These are phyloP conservation scores for Nemania sp. DNA, from an alignment of 2,329 filamentous ascomycete species.

Conservation along the genomic window DNA sequence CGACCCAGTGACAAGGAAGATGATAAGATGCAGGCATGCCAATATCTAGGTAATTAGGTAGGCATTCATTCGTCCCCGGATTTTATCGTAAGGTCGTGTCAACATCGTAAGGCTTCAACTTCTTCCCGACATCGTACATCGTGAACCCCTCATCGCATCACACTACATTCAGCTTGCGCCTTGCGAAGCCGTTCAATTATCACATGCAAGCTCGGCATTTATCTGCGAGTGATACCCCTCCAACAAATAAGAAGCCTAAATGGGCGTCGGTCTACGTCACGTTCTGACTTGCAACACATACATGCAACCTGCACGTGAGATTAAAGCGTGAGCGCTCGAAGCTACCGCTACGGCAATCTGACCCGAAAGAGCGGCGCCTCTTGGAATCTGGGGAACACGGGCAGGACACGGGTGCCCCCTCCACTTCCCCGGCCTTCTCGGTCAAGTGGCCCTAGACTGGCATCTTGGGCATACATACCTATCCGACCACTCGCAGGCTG, in stretches of 20 bases:
- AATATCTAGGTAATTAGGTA: too few relatives aligned
- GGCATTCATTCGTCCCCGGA: constrained; percentile 7
- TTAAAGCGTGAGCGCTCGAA: constrained; percentile 3
- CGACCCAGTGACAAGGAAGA: not conserved
- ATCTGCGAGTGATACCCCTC: constrained; percentile 4
- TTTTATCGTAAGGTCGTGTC: constrained; percentile 1
- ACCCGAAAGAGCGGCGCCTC: constrained; percentile 7
- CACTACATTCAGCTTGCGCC: constrained; percentile 13
- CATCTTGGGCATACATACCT: not conserved
- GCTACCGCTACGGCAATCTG: constrained; percentile 4
- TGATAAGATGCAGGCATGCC: not conserved
- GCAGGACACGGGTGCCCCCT: too few relatives aligned
- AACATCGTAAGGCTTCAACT: too few relatives aligned
- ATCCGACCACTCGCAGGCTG: not conserved
- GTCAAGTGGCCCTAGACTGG: constrained; percentile 1
- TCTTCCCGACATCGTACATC: not conserved
- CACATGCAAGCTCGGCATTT: constrained; percentile 35
- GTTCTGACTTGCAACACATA: constrained; percentile 16
- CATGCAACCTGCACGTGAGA: constrained; percentile 27
- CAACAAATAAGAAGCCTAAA: constrained; percentile 2
- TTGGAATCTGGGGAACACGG: constrained; percentile 1
- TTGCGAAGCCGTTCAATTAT: constrained; percentile 7
- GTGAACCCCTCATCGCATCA: not conserved
- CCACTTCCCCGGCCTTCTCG: not conserved
- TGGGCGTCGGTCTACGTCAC: constrained; percentile 21